phyloP scores from a whole-genome alignment of 2,329 filamentous ascomycete species.

The Neonectria sp. region DNA sequence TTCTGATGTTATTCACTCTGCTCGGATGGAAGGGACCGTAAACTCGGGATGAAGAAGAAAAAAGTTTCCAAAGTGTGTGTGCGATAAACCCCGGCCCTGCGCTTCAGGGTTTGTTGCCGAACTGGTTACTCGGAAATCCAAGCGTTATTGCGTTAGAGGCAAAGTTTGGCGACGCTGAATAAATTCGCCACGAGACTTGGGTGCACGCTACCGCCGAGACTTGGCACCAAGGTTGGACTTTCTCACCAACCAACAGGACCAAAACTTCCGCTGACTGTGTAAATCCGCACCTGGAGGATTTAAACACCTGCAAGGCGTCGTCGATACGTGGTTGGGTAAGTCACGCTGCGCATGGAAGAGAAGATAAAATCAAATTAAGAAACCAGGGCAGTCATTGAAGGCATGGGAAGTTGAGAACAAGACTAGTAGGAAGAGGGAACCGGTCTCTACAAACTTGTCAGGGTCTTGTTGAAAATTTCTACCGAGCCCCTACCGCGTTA shows the following conservation, averaged over 20 bases:
- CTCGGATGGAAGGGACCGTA: not conserved
- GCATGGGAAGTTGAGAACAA: not conserved
- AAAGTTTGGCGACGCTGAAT: conserved; percentile 10
- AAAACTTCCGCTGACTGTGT: not conserved
- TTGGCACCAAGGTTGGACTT: conserved; percentile 15
- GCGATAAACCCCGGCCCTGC: conserved; percentile 3
- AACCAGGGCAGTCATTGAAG: not conserved
- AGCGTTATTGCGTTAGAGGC: conserved; percentile 17
- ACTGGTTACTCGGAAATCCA: conserved; percentile 21
- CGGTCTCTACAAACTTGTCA: not conserved
- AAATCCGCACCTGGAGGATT: not conserved
- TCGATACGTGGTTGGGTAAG: not conserved
- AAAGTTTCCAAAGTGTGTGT: conserved; percentile 4
- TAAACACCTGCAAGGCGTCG: not conserved
- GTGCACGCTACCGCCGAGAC: conserved; percentile 11
- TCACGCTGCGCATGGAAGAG: not conserved
- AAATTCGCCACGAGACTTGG: conserved; percentile 15
- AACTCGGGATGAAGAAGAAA: not conserved
- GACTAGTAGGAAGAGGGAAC: not conserved
- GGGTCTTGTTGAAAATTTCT: conserved; percentile 3
- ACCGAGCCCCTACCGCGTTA: conserved; percentile 2
- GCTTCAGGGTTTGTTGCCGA: conserved; percentile 18
- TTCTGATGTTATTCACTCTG: conserved; percentile 1
- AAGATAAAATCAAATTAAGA: not conserved
- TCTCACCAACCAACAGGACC: conserved; percentile 3